Evolutionary conservation across 805 yeast genomes (phyloP).

Genomic region (Barnettozyma botsteinii): DNA sequence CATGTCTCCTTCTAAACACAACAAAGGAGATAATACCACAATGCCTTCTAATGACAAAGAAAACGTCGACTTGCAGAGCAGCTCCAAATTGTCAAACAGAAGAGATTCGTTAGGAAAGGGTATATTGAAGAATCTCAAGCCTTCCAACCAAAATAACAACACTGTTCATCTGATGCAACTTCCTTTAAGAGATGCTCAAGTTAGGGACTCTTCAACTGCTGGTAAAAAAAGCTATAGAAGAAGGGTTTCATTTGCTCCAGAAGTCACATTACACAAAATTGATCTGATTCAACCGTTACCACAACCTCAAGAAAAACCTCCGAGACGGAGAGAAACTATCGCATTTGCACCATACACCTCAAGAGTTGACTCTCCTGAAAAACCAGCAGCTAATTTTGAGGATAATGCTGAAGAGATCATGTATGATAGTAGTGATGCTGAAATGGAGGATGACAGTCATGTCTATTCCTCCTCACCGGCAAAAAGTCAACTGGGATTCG

Average conservation of each 20-base stretch:
- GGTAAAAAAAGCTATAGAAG: slow-evolving; percentile 19
- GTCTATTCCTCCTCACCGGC: slow-evolving; percentile 22
- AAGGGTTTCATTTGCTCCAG: slow-evolving; percentile 28
- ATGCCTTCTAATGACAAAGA: slow-evolving; percentile 1
- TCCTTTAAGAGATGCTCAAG: slow-evolving; percentile 14
- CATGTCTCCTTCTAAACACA: not conserved
- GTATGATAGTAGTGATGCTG: slow-evolving; percentile 25
- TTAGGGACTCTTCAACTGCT: slow-evolving; percentile 1
- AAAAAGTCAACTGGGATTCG: slow-evolving; percentile 10
- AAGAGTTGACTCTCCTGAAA: slow-evolving; percentile 7
- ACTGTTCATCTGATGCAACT: slow-evolving; percentile 16
- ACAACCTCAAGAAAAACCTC: slow-evolving; percentile 15
- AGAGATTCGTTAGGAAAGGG: slow-evolving; percentile 23
- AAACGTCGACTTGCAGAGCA: not conserved
- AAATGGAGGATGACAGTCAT: slow-evolving; percentile 23
- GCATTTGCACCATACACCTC: slow-evolving; percentile 18
- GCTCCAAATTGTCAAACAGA: slow-evolving; percentile 13
- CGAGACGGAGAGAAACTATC: slow-evolving; percentile 26
- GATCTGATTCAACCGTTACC: slow-evolving; percentile 16
- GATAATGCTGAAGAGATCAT: slow-evolving; percentile 15
- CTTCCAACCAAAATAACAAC: slow-evolving; percentile 12
- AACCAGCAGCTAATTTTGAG: slow-evolving; percentile 7
- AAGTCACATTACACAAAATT: slow-evolving; percentile 26
- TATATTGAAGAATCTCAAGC: slow-evolving; percentile 17
- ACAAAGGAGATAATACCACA: not conserved